These are phyloP conservation scores for Aspergillus avenaceus DNA, from an alignment of 495 filamentous ascomycete genomes.

Conservation along the genomic window DNA sequence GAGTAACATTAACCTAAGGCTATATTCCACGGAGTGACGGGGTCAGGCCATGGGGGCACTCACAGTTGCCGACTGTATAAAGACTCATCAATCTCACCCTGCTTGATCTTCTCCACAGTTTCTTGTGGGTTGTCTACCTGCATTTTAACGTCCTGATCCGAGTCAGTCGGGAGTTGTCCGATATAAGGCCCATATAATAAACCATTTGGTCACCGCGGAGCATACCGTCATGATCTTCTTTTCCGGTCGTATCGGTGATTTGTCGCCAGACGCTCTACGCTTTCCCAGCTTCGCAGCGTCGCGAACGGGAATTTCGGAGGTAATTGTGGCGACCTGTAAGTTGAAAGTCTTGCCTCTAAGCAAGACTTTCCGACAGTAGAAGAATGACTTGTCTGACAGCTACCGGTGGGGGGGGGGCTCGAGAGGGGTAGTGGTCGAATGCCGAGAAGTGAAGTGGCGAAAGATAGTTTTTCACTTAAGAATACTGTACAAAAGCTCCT, in stretches of 20 bases:
- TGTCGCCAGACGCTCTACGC: conserved; percentile 78
- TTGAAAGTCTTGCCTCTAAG: conserved; percentile 48
- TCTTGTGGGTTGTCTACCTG: conserved; percentile 67
- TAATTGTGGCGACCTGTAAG: conserved; percentile 46
- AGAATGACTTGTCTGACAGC: conserved; percentile 25
- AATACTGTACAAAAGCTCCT: conserved; percentile 13
- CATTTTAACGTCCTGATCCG: conserved; percentile 64
- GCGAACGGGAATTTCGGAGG: conserved; percentile 50
- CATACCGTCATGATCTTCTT: conserved; percentile 86
- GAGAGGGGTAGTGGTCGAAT: conserved; percentile 27
- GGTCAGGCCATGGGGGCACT: conserved; percentile 16
- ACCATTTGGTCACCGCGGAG: conserved; percentile 8
- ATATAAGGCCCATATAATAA: neutral
- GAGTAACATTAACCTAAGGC: conserved; percentile 4
- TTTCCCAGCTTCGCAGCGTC: conserved; percentile 68
- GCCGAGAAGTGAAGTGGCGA: conserved; percentile 15
- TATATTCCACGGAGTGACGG: neutral
- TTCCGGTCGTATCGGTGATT: conserved; percentile 59
- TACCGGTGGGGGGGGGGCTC: conserved; percentile 30
- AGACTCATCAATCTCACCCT: conserved; percentile 87
- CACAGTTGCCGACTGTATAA: conserved; percentile 95
- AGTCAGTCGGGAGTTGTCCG: conserved; percentile 11
- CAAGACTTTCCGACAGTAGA: conserved; percentile 49
- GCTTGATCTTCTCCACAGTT: conserved; percentile 54
- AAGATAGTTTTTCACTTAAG: neutral